Evolutionary conservation across 768 basidiomycete species (phyloP).

Genomic region (Russula lepida): DNA sequence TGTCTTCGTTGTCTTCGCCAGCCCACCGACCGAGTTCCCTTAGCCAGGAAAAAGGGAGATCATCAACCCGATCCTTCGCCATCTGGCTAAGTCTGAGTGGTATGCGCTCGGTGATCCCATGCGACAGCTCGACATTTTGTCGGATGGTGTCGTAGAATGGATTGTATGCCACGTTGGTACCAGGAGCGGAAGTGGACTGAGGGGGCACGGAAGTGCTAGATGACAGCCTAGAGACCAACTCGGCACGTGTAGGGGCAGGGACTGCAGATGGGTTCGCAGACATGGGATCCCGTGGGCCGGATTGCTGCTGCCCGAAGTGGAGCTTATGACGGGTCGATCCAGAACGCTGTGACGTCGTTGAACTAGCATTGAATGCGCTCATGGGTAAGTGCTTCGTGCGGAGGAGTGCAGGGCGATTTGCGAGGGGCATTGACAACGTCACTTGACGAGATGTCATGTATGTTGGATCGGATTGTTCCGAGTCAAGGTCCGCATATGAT

Average conservation of each 20-base stretch:
- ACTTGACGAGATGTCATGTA: slow-evolving; percentile 5
- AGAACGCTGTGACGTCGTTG: slow-evolving; percentile 30
- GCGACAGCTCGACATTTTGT: slow-evolving; percentile 75
- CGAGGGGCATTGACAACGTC: neutral
- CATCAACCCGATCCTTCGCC: slow-evolving; percentile 39
- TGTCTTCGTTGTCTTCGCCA: slow-evolving; percentile 22
- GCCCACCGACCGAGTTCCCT: slow-evolving; percentile 58
- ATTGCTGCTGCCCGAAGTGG: slow-evolving; percentile 9
- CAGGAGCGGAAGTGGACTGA: slow-evolving; percentile 14
- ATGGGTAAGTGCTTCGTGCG: slow-evolving; percentile 54
- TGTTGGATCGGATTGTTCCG: neutral
- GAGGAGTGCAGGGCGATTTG: slow-evolving; percentile 29
- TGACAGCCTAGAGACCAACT: slow-evolving; percentile 1
- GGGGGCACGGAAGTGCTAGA: slow-evolving; percentile 2
- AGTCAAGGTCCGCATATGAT: neutral
- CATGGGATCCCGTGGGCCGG: neutral
- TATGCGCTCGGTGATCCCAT: slow-evolving; percentile 65
- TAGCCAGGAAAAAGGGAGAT: slow-evolving; percentile 77
- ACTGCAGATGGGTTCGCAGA: neutral
- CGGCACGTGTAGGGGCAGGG: neutral
- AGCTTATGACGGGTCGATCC: slow-evolving; percentile 16
- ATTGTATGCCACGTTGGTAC: slow-evolving; percentile 45
- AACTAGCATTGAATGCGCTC: slow-evolving; percentile 51
- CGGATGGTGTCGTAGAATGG: slow-evolving; percentile 95
- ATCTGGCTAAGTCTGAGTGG: slow-evolving; percentile 49